These are phyloP conservation scores for Colletotrichum sp. DNA, from an alignment of 2,329 filamentous ascomycete genomes.

Conservation along the genomic window DNA sequence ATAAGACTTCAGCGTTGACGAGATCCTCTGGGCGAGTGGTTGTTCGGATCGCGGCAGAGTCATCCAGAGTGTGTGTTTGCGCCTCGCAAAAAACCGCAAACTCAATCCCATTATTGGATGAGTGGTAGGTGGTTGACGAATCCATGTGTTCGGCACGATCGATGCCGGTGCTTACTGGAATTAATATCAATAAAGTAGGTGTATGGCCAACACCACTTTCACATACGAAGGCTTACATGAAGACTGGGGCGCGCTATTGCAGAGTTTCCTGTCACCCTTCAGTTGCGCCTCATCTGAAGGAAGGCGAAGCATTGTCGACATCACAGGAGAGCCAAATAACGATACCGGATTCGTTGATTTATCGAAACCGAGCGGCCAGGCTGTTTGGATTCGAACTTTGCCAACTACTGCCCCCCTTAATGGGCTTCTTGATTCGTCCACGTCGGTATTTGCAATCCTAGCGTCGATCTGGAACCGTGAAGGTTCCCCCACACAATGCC, in stretches of 20 bases:
- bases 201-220: not conserved
- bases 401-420: not conserved
- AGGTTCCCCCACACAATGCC: not conserved
- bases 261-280: not conserved
- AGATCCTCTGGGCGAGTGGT: not conserved
- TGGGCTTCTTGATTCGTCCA: not conserved
- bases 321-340: not conserved
- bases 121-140: not conserved
- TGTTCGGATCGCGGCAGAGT: not conserved
- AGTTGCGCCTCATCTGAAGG: not conserved
- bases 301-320: not conserved
- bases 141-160: not conserved
- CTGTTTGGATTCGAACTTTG: not conserved
- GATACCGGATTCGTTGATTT: not conserved
- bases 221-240: not conserved
- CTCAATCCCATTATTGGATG: not conserved
- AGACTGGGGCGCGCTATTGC: not conserved
- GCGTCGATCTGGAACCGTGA: not conserved
- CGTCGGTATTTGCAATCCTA: not conserved
- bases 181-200: not conserved
- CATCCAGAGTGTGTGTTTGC: not conserved
- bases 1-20: not conserved
- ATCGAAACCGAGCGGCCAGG: conserved; percentile 7
- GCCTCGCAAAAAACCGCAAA: not conserved
- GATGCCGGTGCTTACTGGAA: not conserved